These are phyloP conservation scores for Pleurotus djamor DNA, from an alignment of 768 basidiomycete species.

Conservation along the genomic window DNA sequence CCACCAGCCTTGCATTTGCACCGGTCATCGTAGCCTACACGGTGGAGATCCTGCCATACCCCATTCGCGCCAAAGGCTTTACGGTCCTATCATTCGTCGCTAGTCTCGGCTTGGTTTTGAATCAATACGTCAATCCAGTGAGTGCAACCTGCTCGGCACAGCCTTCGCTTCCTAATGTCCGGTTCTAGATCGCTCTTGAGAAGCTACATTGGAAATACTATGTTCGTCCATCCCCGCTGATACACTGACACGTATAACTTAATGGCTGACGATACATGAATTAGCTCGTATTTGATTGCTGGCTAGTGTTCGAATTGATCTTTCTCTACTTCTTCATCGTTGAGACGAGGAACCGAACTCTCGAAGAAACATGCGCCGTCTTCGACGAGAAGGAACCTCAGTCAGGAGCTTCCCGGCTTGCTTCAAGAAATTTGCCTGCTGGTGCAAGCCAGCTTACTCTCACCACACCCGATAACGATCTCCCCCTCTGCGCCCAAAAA, in stretches of 20 bases:
- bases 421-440: background rate
- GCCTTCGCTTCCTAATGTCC: background rate
- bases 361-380: constrained; percentile 80
- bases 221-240: constrained; percentile 26
- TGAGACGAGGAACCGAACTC: constrained; percentile 72
- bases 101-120: constrained; percentile 81
- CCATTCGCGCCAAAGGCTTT: constrained; percentile 84
- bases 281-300: constrained; percentile 67
- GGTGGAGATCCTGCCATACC: constrained; percentile 84
- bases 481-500: background rate
- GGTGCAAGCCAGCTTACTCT: background rate
- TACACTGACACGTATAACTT: background rate
- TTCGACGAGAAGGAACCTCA: constrained; percentile 46
- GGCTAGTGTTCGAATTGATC: constrained; percentile 63
- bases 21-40: constrained; percentile 87
- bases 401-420: background rate
- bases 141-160: background rate
- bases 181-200: constrained; percentile 13
- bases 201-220: constrained; percentile 76
- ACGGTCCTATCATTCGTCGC: constrained; percentile 78
- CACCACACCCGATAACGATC: background rate
- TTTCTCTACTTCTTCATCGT: constrained; percentile 68
- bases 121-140: constrained; percentile 76
- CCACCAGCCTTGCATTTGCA: constrained; percentile 68
- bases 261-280: background rate